Conservation (phyloP, 2,329 filamentous ascomycete species). For the Cyphellophora attinorum region DNA sequence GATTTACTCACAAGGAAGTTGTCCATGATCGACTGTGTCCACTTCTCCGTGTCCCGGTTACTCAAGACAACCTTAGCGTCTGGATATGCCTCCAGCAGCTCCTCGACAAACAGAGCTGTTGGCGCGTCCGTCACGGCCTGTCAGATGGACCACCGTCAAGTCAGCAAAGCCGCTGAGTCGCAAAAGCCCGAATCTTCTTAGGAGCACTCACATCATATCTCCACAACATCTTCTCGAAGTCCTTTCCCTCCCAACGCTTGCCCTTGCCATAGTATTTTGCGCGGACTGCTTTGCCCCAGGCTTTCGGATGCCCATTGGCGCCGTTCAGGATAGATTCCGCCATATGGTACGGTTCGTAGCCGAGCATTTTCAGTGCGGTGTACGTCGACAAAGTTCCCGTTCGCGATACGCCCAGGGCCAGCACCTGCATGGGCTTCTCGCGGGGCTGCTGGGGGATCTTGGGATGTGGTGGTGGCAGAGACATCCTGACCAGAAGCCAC, state of each 20-base stretch:
- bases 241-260: constrained; percentile 3
- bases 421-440: constrained; percentile 14
- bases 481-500: too few species aligned
- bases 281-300: constrained; percentile 1
- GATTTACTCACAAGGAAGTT: too few species aligned
- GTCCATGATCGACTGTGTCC: constrained; percentile 1
- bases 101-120: constrained; percentile 10
- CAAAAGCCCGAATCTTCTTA: neutral
- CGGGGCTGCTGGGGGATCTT: constrained; percentile 3
- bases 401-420: constrained; percentile 19
- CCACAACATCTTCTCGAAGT: constrained; percentile 25
- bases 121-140: constrained; percentile 13
- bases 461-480: neutral
- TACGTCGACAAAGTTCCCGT: constrained; percentile 2
- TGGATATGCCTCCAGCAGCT: constrained; percentile 16
- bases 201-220: constrained; percentile 11
- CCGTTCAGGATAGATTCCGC: neutral
- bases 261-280: constrained; percentile 5
- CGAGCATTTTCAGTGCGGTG: neutral
- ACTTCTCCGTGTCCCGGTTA: constrained; percentile 2
- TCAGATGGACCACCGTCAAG: constrained; percentile 13
- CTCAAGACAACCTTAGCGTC: constrained; percentile 16
- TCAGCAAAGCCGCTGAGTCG: neutral
- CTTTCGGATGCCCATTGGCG: neutral
- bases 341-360: neutral